A percentile compares a stretch with the other conserved stretches of the same genome.
Evolutionary conservation across 805 yeast genomes (phyloP).

Genomic region (Tanozyma kutaoensis): DNA sequence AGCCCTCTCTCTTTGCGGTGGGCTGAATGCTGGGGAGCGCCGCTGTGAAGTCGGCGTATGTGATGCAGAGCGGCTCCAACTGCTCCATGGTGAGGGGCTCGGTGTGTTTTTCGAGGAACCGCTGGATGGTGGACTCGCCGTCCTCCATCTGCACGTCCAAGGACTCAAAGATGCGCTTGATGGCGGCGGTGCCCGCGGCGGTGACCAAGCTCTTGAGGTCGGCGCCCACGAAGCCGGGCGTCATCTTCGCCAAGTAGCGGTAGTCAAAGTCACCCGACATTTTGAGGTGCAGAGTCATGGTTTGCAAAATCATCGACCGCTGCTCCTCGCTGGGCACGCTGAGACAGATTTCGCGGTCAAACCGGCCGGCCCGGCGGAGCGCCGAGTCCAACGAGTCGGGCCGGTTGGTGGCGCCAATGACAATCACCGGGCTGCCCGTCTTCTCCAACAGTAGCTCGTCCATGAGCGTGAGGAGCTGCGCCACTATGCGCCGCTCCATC

Average conservation of each 20-base stretch:
- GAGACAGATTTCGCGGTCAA: conserved; percentile 87
- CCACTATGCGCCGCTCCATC: conserved; percentile 95
- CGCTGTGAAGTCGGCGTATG: conserved; percentile 62
- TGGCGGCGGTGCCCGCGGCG: conserved; percentile 91
- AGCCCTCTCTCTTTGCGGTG: conserved; percentile 95
- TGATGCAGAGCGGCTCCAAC: conserved; percentile 62
- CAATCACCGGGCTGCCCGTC: conserved; percentile 89
- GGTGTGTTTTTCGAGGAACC: conserved; percentile 63
- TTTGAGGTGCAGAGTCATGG: conserved; percentile 58
- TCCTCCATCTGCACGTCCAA: conserved; percentile 24
- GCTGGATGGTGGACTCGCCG: conserved; percentile 52
- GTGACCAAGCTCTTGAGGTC: conserved; percentile 88
- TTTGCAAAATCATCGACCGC: conserved; percentile 58
- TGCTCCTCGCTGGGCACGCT: conserved; percentile 89
- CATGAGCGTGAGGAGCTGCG: conserved; percentile 88
- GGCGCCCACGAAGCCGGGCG: conserved; percentile 98
- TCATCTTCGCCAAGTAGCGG: conserved; percentile 66
- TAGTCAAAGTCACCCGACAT: conserved; percentile 61
- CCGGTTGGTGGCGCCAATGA: conserved; percentile 92
- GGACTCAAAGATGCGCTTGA: conserved; percentile 74
- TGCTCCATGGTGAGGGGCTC: conserved; percentile 66
- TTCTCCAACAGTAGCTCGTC: conserved; percentile 83
- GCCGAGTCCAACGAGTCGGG: conserved; percentile 95
- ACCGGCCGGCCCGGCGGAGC: conserved; percentile 89
- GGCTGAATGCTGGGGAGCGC: conserved; percentile 95